These are phyloP conservation scores for Amoeboaphelidium protococcarum DNA, from an alignment of 371 early-diverging fungal species.

Conservation along the genomic window DNA sequence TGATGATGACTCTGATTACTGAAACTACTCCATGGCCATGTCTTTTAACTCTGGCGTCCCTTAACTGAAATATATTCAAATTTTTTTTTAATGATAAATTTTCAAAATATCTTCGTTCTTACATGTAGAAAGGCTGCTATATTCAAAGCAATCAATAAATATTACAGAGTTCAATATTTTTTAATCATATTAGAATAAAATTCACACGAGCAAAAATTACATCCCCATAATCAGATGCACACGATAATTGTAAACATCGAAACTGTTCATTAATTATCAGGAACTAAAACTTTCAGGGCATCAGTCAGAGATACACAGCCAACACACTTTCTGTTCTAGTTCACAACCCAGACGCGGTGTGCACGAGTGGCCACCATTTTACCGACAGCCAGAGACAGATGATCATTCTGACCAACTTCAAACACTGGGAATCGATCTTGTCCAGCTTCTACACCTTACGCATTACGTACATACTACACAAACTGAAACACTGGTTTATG, in stretches of 20 bases:
- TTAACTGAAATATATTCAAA: too few species aligned
- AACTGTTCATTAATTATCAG: not conserved
- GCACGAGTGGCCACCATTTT: conserved; percentile 49
- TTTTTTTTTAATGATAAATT: not conserved
- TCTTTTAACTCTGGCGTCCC: too few species aligned
- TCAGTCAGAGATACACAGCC: not conserved
- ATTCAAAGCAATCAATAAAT: not conserved
- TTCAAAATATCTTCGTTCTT: not conserved
- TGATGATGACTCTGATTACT: not conserved
- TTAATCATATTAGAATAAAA: not conserved
- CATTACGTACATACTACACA: conserved; percentile 13
- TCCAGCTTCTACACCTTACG: conserved; percentile 13
- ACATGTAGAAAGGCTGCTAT: not conserved
- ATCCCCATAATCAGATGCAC: not conserved
- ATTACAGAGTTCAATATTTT: not conserved
- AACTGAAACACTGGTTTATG: conserved; percentile 24
- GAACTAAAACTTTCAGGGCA: not conserved
- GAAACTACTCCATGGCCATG: not conserved
- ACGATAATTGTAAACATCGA: not conserved
- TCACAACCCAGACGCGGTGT: conserved; percentile 49
- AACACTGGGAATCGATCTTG: conserved; percentile 44
- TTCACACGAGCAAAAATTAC: not conserved
- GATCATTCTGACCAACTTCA: conserved; percentile 34
- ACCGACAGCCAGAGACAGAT: conserved; percentile 33
- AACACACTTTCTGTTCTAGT: conserved; percentile 1